phyloP scores from a whole-genome alignment of 2,329 filamentous ascomycete genomes.

The Fusarium guadeloupense region DNA sequence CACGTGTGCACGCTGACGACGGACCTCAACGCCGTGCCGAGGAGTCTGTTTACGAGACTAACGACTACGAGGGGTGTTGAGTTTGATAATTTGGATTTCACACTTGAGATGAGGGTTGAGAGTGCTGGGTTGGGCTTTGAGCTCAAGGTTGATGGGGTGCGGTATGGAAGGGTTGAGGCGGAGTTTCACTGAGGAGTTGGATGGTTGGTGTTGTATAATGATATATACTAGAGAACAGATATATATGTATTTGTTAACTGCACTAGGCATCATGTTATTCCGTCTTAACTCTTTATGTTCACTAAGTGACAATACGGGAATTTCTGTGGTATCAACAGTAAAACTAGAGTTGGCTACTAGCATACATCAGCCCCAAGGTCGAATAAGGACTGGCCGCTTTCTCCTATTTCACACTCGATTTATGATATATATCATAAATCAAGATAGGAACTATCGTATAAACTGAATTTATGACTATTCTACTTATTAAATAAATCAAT shows the following conservation, averaged over 20 bases:
- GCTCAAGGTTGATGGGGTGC: conserved; percentile 78
- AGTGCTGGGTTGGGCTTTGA: conserved; percentile 81
- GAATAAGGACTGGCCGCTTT: too few species aligned
- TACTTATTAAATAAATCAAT: too few species aligned
- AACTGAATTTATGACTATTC: too few species aligned
- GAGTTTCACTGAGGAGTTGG: conserved; percentile 68
- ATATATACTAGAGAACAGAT: not conserved
- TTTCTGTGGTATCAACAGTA: too few species aligned
- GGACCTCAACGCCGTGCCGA: conserved; percentile 78
- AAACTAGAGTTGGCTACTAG: too few species aligned
- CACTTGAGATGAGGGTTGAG: conserved; percentile 83
- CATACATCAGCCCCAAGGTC: too few species aligned
- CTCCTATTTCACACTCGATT: too few species aligned
- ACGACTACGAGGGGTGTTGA: conserved; percentile 83
- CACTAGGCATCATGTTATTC: not conserved
- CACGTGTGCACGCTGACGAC: conserved; percentile 85
- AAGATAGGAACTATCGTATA: too few species aligned
- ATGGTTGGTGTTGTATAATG: not conserved
- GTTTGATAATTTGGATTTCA: conserved; percentile 85
- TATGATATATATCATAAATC: too few species aligned
- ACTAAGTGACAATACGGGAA: too few species aligned
- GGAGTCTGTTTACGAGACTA: conserved; percentile 75
- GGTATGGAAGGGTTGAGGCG: conserved; percentile 80
- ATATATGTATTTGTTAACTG: not conserved
- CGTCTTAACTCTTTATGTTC: not conserved